Evolutionary conservation across 495 filamentous ascomycete species (phyloP), one percentile per base, ranked within the genome.

Genomic region (Neurospora tetrasperma): DNA sequence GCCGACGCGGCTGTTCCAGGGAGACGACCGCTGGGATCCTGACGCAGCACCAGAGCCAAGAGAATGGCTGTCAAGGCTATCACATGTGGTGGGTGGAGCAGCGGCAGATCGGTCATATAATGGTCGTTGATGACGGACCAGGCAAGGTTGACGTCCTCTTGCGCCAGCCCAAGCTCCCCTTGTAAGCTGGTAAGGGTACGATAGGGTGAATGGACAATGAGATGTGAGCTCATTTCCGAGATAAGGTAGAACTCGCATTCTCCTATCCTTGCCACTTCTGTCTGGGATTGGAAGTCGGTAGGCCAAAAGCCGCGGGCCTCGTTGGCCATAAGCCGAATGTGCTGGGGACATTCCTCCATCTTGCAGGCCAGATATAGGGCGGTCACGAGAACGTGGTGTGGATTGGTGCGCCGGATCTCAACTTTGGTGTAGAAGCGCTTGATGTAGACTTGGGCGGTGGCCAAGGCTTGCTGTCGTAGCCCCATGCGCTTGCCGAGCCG

Each of bases 151-250:
- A 86, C 84, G 78, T 99, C 96, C 72, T 98, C 96, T 68, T 87
- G 87, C 69, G 86, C 89, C 23, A 99, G 86, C 31, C 82, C 81
- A 72, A 98, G 88, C 35, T 89, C 87, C 69, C 82, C 80, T 76
- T 93, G 90, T 41, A 98, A 86, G 69, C 90, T 88, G 42, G 88
- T 88, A 71, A 99, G 85, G 66, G 90, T 95, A 68, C 95, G 93
- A 80, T 99, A 99, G n/a, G 96, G 96, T 79, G 98, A 95, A 80
- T 98, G 94, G 16, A 97, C 85, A 79, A 99, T 98, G 74, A 99
- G 87, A 72, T 97, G 94, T 5, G 93, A 96, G 80, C 89, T 92
- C 90, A 99, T 92, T 80, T 97, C 95, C 2, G 93, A 94, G 75
- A 99, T 98, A 69, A 99, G 85, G 70, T 89, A 92, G 82, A 99